Evolutionary conservation across 768 basidiomycete genomes (phyloP).

Genomic region (Tremella yokohamensis): DNA sequence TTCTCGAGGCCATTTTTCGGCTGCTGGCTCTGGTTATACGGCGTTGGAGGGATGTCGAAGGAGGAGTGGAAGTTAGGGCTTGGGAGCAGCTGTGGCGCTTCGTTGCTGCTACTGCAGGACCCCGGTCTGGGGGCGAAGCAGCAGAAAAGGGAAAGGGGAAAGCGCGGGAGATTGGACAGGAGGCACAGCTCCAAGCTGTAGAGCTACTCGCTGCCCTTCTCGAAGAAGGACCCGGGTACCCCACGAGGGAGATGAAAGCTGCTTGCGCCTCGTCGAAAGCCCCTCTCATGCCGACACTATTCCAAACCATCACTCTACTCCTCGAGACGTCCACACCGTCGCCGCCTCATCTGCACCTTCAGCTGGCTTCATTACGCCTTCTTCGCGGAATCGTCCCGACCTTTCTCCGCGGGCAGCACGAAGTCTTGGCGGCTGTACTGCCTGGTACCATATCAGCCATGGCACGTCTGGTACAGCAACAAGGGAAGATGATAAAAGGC

Average conservation of each 20-base stretch:
- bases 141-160: constrained; percentile 59
- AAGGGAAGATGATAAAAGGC: constrained; percentile 28
- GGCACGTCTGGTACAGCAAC: constrained; percentile 66
- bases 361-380: constrained; percentile 62
- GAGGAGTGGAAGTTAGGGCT: constrained; percentile 57
- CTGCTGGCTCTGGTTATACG: constrained; percentile 60
- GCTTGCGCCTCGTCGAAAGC: constrained; percentile 21
- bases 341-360: constrained; percentile 62
- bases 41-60: constrained; percentile 64
- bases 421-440: constrained; percentile 56
- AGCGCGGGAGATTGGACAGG: constrained; percentile 66
- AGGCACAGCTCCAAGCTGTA: constrained; percentile 73
- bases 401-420: constrained; percentile 58
- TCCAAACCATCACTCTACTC: constrained; percentile 75
- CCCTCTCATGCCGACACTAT: constrained; percentile 66
- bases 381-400: constrained; percentile 57
- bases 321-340: constrained; percentile 56
- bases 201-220: constrained; percentile 65
- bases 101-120: constrained; percentile 57
- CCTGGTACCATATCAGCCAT: constrained; percentile 79
- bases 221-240: constrained; percentile 50
- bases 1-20: constrained; percentile 69
- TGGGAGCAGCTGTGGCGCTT: constrained; percentile 80
- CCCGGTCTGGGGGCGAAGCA: constrained; percentile 54
- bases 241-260: constrained; percentile 25